Base-by-base conservation (phyloP, 768 basidiomycete genomes). In the Rhizopogon sp. region DNA sequence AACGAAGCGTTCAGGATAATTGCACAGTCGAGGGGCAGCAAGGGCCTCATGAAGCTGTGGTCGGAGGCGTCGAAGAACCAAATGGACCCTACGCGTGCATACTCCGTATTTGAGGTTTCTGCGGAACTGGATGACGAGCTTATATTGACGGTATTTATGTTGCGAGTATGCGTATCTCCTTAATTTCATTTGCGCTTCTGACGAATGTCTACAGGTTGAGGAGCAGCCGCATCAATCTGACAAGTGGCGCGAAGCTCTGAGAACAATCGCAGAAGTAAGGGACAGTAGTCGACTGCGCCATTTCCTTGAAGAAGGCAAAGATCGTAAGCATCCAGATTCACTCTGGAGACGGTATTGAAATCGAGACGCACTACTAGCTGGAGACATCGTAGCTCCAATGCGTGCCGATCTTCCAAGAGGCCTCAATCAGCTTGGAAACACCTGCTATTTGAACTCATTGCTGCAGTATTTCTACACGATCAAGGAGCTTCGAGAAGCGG, bases 401-500 rank as follows among this genome's bases (percentile, higher is more conserved):
- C 78, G 79, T 43, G 76, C 76, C 3, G 90, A 92, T 57, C 76
- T 88, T 64, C 93, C 93, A 28, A 81, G 92, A 54, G 93, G 93
- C 5, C 77, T 95, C 29, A 88, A 93, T 64, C 93, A 95, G 64
- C 78, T 92, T 20, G 90, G 91, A 49, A 93, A 93, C 62, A 93
- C 91, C 0, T 93, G 92, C 63, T 93, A 92, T 63, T 74, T 90
- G 45, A 93, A 92, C 64, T 93, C 88, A 39, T 74, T 89, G 53
- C 73, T 89, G 16, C 66, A 96, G 88, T 97, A 96, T 68, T 95
- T 97, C 67, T 96, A 93, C 68, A 96, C 93, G n/a, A 93, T 97
- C 70, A 88, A 83, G 64, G 90, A 94, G 37, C 80, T 97, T 28
- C 81, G 94, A 33, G 84, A 87, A 17, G 85, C 88, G 6, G 83